Base-by-base conservation (phyloP, 2,329 filamentous ascomycete species). In the Colletotrichum tropicale region DNA sequence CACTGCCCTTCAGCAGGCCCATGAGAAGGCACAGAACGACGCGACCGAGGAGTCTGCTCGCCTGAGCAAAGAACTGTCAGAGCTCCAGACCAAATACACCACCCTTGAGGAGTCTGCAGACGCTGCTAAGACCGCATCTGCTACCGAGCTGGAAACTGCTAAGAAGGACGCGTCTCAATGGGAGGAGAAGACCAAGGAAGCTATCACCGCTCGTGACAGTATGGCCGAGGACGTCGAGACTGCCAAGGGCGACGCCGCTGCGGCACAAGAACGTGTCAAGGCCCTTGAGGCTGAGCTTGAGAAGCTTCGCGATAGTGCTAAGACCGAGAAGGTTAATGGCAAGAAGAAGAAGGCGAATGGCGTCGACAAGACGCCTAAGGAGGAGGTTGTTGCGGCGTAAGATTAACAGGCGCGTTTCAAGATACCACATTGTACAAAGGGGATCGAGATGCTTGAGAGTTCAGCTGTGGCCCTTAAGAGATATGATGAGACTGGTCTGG, bases 301-400 rank as follows among this genome's bases (percentile, higher is more conserved):
- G 79, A 80, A 81, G 72, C 77, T 81, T 62, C 78, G 80, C 30
- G 80, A 81, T 16, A 82, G 85, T 66, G 71, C 77, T 8, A 82
- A 85, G 69, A 80, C 81, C 65, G 84, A 84, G 6, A 81, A 85
- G 71, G 79, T 82, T 71, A 85, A 85, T 77, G 82, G 82, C 5
- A 79, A 81, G 28, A 79, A 81, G 28, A 83, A 86, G 79, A 81
- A 86, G 79, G 81, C 82, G 13, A 81, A 84, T 30, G 84, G 84
- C 24, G 58, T 61, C 18, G 70, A 77, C 38, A 69, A 74, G 64
- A 71, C 73, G 73, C 52, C 73, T 28, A 69, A 74, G 62, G 74
- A 79, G 28, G 78, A 82, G 68, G 68, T 71, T 15, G 80, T 32
- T n/a, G 52, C 66, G 5, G 66, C 76, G 38, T 48, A 21, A 16